These are phyloP conservation scores for Penicillium freii DNA, from an alignment of 2,329 filamentous ascomycete genomes.

Conservation along the genomic window DNA sequence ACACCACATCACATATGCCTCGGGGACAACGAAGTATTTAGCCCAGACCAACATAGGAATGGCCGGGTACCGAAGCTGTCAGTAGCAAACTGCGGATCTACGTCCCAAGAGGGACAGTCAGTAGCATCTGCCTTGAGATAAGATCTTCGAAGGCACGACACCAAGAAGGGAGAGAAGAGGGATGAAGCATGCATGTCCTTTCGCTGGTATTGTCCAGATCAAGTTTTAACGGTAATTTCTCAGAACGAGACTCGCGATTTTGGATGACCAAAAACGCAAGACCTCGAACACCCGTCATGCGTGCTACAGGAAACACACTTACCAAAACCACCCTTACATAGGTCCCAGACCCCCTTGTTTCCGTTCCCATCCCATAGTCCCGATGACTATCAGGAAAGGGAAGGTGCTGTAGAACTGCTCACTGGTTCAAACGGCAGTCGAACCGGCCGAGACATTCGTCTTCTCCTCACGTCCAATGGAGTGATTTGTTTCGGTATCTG, in stretches of 20 bases:
- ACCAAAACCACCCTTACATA: conserved; percentile 6
- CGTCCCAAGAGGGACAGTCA: conserved; percentile 10
- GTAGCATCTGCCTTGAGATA: conserved; percentile 13
- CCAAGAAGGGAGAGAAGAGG: conserved; percentile 7
- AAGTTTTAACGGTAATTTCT: conserved; percentile 92
- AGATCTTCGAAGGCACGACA: conserved; percentile 6
- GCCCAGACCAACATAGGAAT: neutral
- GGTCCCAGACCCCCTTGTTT: neutral
- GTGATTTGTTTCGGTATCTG: conserved; percentile 10
- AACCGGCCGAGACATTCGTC: neutral
- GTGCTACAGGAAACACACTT: conserved; percentile 16
- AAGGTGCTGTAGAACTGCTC: neutral
- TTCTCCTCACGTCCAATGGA: conserved; percentile 7
- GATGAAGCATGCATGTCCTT: conserved; percentile 59
- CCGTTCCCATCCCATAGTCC: neutral
- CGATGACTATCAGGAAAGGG: neutral
- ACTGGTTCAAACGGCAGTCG: conserved; percentile 6
- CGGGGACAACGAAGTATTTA: neutral
- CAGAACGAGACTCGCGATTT: conserved; percentile 33
- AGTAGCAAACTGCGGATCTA: conserved; percentile 20
- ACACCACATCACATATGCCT: neutral
- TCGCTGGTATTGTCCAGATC: conserved; percentile 98
- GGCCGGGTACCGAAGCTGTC: neutral
- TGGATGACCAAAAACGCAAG: conserved; percentile 10
- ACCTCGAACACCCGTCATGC: conserved; percentile 29